Percentiles rank a stretch among this genome's conserved stretches.
These are phyloP conservation scores for Phaffomyces opuntiae DNA, from an alignment of 805 yeast genomes.

Conservation along the genomic window DNA sequence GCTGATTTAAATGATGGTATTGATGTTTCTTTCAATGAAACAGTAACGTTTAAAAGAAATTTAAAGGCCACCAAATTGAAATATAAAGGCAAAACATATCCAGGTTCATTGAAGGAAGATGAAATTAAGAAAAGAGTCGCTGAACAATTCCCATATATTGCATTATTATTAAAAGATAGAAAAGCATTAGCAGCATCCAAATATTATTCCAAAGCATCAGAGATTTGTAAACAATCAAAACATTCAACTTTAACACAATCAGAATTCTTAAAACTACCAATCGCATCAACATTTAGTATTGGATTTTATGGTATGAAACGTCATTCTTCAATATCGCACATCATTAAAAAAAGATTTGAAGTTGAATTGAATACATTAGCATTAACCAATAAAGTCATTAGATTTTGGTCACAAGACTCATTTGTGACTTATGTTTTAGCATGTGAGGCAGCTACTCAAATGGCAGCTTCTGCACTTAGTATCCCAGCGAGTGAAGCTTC, in stretches of 20 bases:
- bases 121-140: slow-evolving; percentile 25
- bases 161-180: slow-evolving; percentile 37
- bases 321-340: slow-evolving; percentile 41
- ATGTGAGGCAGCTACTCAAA: slow-evolving; percentile 49
- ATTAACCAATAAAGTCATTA: slow-evolving; percentile 36
- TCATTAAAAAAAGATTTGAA: slow-evolving; percentile 31
- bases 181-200: slow-evolving; percentile 29
- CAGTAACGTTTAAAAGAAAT: background rate
- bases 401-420: slow-evolving; percentile 53
- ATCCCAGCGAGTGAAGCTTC: slow-evolving; percentile 38
- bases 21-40: slow-evolving; percentile 2
- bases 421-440: slow-evolving; percentile 55
- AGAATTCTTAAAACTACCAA: slow-evolving; percentile 36
- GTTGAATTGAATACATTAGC: slow-evolving; percentile 23
- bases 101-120: slow-evolving; percentile 10
- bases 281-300: slow-evolving; percentile 36
- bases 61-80: background rate
- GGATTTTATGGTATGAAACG: slow-evolving; percentile 60
- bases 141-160: slow-evolving; percentile 28
- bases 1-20: background rate
- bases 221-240: slow-evolving; percentile 30
- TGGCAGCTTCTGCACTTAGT: slow-evolving; percentile 41
- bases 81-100: slow-evolving; percentile 1
- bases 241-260: slow-evolving; percentile 36
- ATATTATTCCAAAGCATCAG: slow-evolving; percentile 45